Base-by-base conservation (phyloP, 2,329 filamentous ascomycete genomes). In the Onygenales sp. region DNA sequence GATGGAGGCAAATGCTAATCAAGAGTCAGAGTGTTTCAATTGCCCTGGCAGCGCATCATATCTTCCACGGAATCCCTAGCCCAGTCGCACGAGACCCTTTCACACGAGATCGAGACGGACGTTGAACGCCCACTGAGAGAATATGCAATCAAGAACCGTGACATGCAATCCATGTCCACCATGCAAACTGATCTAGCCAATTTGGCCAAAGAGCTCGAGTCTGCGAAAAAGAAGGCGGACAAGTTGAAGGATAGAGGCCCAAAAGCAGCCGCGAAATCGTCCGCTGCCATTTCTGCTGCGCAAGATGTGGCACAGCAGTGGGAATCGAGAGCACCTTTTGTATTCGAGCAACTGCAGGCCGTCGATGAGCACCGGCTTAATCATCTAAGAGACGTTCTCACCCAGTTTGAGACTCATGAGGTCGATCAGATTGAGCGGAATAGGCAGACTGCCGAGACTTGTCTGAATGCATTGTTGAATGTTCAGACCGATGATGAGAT, bases 251-350 rank as follows among this genome's bases (percentile, higher is more conserved):
- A 80, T 65, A 95, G 92, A 70, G 89, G 87, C 56, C 83, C 86
- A 42, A 90, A 83, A 51, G 68, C 67, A 62, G 79, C 85, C 2
- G 82, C 83, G 54, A 95, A 93, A 69, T 81, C 93, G 40, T 87
- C 90, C 43, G 79, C 79, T 57, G 90, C 89, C 10, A 78, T 82
- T 9, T 76, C 82, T 14, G 85, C 84, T 58, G 81, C 94, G 43
- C 87, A 95, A 58, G 83, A 83, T 56, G 86, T 89, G n/a, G 82
- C 78, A 44, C 80, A 85, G 59, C 87, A 95, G 66, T 98, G 93
- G 93, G 85, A 95, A 53, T 90, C 89, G 0, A 90, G 95, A 68
- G 89, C 93, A 11, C 93, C 93, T 1, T 97, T 88, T 70, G 86
- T 96, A 56, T 96, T 95, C 65, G 93, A 98, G 71, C 87, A 85